Conservation (phyloP, 2,329 filamentous ascomycete species). For the Colletotrichum plurivorum region DNA sequence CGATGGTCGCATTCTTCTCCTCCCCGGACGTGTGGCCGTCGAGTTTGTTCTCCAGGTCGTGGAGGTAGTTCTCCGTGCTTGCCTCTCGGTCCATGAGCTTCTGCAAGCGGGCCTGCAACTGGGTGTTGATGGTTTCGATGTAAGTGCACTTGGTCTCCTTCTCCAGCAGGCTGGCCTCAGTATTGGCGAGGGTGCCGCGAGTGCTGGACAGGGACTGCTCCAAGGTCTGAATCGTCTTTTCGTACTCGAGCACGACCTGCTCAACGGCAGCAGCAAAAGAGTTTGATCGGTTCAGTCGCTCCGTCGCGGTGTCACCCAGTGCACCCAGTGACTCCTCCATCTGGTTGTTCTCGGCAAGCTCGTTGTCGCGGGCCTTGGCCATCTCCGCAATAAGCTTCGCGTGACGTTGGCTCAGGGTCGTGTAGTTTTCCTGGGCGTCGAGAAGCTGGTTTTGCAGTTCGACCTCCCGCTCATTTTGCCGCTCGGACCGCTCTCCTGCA, state of each 20-base stretch:
- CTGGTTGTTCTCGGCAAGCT: slow-evolving; percentile 70
- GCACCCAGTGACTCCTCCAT: slow-evolving; percentile 77
- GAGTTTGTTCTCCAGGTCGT: slow-evolving; percentile 90
- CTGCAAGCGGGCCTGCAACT: slow-evolving; percentile 90
- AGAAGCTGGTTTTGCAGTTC: slow-evolving; percentile 95
- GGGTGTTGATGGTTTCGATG: slow-evolving; percentile 90
- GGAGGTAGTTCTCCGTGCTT: slow-evolving; percentile 92
- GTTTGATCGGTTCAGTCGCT: slow-evolving; percentile 93
- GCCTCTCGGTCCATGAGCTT: slow-evolving; percentile 93
- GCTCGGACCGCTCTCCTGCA: slow-evolving; percentile 79
- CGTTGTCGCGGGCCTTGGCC: slow-evolving; percentile 84
- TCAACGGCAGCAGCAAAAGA: slow-evolving; percentile 97
- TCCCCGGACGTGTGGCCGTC: slow-evolving; percentile 93
- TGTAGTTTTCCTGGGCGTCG: slow-evolving; percentile 96
- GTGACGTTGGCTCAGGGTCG: slow-evolving; percentile 89
- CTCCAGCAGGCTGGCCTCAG: slow-evolving; percentile 89
- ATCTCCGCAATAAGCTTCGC: slow-evolving; percentile 96
- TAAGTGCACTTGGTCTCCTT: slow-evolving; percentile 96
- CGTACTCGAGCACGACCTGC: slow-evolving; percentile 95
- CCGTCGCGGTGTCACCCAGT: slow-evolving; percentile 83
- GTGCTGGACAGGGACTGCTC: slow-evolving; percentile 94
- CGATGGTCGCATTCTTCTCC: slow-evolving; percentile 89
- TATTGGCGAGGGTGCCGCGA: slow-evolving; percentile 83
- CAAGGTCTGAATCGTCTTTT: slow-evolving; percentile 96
- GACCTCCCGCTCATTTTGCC: slow-evolving; percentile 85